These are phyloP conservation scores for Talaromyces proteolyticus DNA, from an alignment of 495 filamentous ascomycete genomes.

Conservation along the genomic window DNA sequence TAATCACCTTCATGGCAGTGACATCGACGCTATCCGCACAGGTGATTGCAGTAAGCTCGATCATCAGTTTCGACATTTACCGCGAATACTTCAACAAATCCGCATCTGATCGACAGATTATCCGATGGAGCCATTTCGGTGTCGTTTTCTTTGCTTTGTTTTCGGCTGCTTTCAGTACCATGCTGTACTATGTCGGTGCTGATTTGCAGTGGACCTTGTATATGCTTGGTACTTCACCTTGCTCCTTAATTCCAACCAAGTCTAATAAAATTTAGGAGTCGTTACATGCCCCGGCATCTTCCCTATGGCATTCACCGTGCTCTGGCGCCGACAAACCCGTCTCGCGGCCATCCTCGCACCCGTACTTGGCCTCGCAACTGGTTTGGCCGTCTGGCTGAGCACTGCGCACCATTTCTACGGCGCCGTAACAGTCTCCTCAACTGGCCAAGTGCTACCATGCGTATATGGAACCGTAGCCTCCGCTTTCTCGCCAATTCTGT, in stretches of 20 bases:
- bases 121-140: slow-evolving; percentile 32
- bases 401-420: slow-evolving; percentile 36
- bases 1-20: slow-evolving; percentile 41
- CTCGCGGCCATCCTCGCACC: slow-evolving; percentile 38
- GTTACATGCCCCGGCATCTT: slow-evolving; percentile 41
- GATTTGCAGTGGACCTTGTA: slow-evolving; percentile 30
- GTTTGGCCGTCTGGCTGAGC: slow-evolving; percentile 41
- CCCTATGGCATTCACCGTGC: slow-evolving; percentile 43
- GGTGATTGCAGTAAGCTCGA: slow-evolving; percentile 36
- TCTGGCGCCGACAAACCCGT: slow-evolving; percentile 41
- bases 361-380: slow-evolving; percentile 32
- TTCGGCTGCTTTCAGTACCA: slow-evolving; percentile 27
- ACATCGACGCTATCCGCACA: slow-evolving; percentile 38
- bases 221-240: slow-evolving; percentile 23
- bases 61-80: slow-evolving; percentile 37
- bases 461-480: slow-evolving; percentile 38
- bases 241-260: background rate
- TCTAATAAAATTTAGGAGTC: slow-evolving; percentile 14
- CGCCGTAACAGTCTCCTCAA: slow-evolving; percentile 38
- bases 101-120: slow-evolving; percentile 30
- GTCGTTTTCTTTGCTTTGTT: slow-evolving; percentile 41
- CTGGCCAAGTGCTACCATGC: slow-evolving; percentile 34
- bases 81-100: slow-evolving; percentile 37
- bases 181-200: slow-evolving; percentile 32
- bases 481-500: slow-evolving; percentile 26